Base-by-base conservation (phyloP, 139 green algal genomes). In the Volvox africanus region DNA sequence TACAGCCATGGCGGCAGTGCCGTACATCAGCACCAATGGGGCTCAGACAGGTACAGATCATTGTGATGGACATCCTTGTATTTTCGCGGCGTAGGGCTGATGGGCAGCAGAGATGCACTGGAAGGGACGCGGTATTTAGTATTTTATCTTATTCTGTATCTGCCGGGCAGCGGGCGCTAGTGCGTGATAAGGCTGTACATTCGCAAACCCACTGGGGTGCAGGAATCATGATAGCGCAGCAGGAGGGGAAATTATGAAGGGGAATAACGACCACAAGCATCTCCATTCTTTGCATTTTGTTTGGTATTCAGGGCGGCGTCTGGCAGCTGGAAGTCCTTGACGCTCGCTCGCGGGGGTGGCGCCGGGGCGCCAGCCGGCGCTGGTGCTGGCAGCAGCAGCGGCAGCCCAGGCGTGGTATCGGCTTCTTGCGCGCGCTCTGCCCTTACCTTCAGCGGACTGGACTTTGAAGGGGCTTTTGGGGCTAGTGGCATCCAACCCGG, bases 401-500 rank as follows among this genome's bases (percentile, higher is more conserved):
- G 77, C 2, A 55, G 24, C 26, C 35, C 24, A 26, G 77, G 37
- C 50, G 50, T 22, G 19, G 50, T 90, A 36, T 76, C 67, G 12
- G 44, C 65, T 71, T 32, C 69, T 44, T 5, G 91, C 69, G 20
- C 91, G 86, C 30, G 87, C 80, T 62, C 84, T 73, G 37, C 91
- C 83, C 80, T 90, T 18, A 62, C 69, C 44, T 88, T 91, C 61
- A 55, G 71, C 19, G 91, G 91, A 12, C 33, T 92, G 24, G 91
- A 93, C 88, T 82, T 91, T 37, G 88, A 90, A 67, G n/a, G 80
- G 1, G 82, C 88, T 67, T 67, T 92, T 13, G 78, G 14, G 1
- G 35, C 32, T 9, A 61, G 35, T 26, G 91, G 91, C 12, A 75
- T 92, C n/a, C 82, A 92, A n/a, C 88, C 88, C 3, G 91, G 91